Evolutionary conservation across 164 flowering plant genomes (phyloP).

Genomic region (Paratinospora sagittata): DNA sequence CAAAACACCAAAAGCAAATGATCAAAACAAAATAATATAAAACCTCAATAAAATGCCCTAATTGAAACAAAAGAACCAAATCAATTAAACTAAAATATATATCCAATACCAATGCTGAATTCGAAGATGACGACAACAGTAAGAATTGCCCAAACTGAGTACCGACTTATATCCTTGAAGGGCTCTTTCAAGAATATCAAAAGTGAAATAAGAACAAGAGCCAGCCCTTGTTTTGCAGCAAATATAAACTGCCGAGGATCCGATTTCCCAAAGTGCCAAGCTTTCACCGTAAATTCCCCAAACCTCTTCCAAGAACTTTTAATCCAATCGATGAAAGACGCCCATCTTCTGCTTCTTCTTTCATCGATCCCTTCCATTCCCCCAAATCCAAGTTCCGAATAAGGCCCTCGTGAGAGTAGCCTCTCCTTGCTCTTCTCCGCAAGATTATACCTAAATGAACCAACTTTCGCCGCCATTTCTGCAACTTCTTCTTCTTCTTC

Average conservation of each 20-base stretch:
- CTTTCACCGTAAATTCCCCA: slow-evolving; percentile 22
- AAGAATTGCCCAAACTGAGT: slow-evolving; percentile 76
- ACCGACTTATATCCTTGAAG: slow-evolving; percentile 31
- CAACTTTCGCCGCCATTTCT: slow-evolving; percentile 17
- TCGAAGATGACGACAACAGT: slow-evolving; percentile 83
- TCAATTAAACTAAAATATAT: neutral
- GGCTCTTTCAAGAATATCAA: slow-evolving; percentile 65
- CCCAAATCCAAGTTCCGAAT: slow-evolving; percentile 26
- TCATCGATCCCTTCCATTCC: slow-evolving; percentile 18
- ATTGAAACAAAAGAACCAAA: neutral
- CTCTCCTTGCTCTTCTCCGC: slow-evolving; percentile 26
- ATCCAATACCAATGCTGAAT: slow-evolving; percentile 65
- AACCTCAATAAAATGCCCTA: neutral
- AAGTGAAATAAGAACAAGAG: slow-evolving; percentile 51
- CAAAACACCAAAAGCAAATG: neutral
- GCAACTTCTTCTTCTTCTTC: too few species aligned
- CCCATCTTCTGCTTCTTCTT: slow-evolving; percentile 11
- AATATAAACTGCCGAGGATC: slow-evolving; percentile 65
- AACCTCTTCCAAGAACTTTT: slow-evolving; percentile 8
- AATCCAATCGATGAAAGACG: slow-evolving; percentile 22
- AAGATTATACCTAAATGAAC: slow-evolving; percentile 27
- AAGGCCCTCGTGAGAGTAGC: slow-evolving; percentile 20
- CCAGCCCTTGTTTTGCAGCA: slow-evolving; percentile 63
- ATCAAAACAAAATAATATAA: neutral
- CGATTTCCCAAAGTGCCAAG: slow-evolving; percentile 46